Evolutionary conservation across 2,329 filamentous ascomycete species (phyloP), one percentile per base, ranked within the genome.

Genomic region (Ophiosphaerella herpotricha): DNA sequence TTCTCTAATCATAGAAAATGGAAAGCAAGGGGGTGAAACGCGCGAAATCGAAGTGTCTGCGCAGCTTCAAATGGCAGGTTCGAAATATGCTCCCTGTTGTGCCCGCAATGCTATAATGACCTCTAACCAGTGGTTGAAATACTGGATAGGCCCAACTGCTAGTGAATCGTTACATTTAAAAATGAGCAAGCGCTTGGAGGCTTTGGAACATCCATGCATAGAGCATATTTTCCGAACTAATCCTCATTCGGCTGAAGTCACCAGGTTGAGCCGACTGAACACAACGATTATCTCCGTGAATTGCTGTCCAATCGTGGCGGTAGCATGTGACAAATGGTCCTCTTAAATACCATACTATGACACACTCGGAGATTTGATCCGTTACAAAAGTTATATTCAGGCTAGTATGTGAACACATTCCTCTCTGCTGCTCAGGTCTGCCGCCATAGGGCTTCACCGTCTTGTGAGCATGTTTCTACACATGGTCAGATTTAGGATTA

Each of bases 191-290:
- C 14, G n/a, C 39, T 42, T 31, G 29, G 21, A 42, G 39, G 31
- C 29, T 21, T 42, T 14, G 33, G 21, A 16, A 29, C 26, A 29
- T 29, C 11, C 26, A 29, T 26, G 31, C 32, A 41, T 41, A 24
- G 26, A 36, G 31, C 34, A 37, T 16, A 21, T 14, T 39, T 36
- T 39, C 55, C 38, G 36, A 42, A 45, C 63, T 67, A 69, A 48
- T 50, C 62, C 52, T 23, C 46, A 63, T 63, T 43, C 48, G 61
- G 59, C 47, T 48, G 52, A 58, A 49, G 63, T 71, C 66, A 69
- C 61, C 61, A 64, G 64, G 53, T 61, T 62, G 57, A 66, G 60
- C 57, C 57, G 26, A 29, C 26, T 29, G 59, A 48, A 43, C 45
- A 58, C 47, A 52, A 46, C 40, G 43, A 54, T 61, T 51, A 63